Percentiles rank a stretch among this genome's conserved stretches.
Conservation (phyloP, 441 rosid genomes). For the Arabidopsis lyrata region DNA sequence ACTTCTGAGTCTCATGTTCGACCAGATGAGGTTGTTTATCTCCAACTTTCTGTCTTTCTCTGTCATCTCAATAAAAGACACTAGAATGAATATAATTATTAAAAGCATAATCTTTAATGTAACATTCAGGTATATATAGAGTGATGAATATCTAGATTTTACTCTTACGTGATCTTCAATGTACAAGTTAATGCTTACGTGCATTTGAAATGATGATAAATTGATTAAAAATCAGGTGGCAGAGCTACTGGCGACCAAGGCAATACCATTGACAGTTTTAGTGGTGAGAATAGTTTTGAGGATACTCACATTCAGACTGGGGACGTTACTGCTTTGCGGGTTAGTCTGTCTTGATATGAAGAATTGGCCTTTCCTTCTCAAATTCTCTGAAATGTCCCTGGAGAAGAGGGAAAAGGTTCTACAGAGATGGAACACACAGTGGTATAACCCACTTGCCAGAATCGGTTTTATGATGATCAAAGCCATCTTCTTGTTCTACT, state of each 20-base stretch:
- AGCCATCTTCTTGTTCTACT: constrained; percentile 57
- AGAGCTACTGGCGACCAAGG: constrained; percentile 57
- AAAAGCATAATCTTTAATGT: background rate
- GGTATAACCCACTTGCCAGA: constrained; percentile 53
- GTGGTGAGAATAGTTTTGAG: constrained; percentile 55
- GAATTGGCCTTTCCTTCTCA: constrained; percentile 72
- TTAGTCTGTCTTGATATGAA: constrained; percentile 52
- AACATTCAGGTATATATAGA: background rate
- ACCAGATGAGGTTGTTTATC: constrained; percentile 64
- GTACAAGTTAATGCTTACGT: background rate
- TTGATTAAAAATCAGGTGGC: constrained; percentile 62
- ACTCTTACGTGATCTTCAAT: constrained; percentile 2
- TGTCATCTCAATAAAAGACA: background rate
- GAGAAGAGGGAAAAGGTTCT: constrained; percentile 63
- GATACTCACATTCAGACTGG: constrained; percentile 69
- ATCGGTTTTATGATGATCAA: constrained; percentile 61
- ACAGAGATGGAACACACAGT: constrained; percentile 59
- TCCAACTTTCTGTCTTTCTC: background rate
- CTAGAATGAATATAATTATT: background rate
- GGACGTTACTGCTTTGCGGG: constrained; percentile 81
- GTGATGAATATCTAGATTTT: background rate
- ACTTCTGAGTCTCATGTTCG: constrained; percentile 70
- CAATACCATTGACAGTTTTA: constrained; percentile 47
- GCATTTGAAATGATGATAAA: background rate
- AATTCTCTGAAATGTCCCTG: constrained; percentile 64